Base-by-base conservation (phyloP, 2,329 filamentous ascomycete genomes). In the Pyricularia grisea region DNA sequence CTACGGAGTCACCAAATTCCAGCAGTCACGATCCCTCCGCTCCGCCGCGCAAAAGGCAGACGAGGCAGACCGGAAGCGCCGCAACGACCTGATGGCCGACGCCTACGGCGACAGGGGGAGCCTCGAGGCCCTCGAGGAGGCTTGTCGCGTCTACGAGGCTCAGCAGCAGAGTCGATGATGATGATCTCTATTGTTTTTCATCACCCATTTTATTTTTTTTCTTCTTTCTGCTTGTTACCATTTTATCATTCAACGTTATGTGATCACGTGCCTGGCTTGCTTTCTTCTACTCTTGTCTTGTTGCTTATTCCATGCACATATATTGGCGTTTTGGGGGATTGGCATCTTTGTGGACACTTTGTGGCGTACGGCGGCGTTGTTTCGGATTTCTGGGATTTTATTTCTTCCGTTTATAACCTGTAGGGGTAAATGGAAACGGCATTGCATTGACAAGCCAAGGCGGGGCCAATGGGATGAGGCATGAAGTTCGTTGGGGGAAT, bases 71-170 rank as follows among this genome's bases (percentile, higher is more conserved):
- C 65, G 70, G 67, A 69, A 70, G 66, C 69, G 70, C 33, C 69
- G 70, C 64, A 70, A 71, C 14, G 72, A 71, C 4, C 70, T 74
- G 20, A 69, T 78, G 65, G 73, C 75, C 50, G 74, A 76, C 61
- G 77, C 77, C 9, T 78, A 77, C 64, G 76, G 76, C 9, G 75
- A 76, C 68, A 69, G 76, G 25, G 70, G 69, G 14, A 76, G 74
- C 68, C 70, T 78, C 50, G 76, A 76, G 69, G 75, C 74, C 68
- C 70, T 78, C 33, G 76, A 78, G 71, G 64, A 69, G 42, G 77
- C 77, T 9, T 71, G 76, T 65, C 69, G 69, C 2, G 71, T 77
- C 0, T 78, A 78, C 71, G 74, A 75, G 69, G 70, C 72, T 12
- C 74, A 76, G 70, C 71, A 70, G 65, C 68, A 27, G 36, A 23